Conservation (phyloP, 2,329 filamentous ascomycete species). For the Drechslerella dactyloides region DNA sequence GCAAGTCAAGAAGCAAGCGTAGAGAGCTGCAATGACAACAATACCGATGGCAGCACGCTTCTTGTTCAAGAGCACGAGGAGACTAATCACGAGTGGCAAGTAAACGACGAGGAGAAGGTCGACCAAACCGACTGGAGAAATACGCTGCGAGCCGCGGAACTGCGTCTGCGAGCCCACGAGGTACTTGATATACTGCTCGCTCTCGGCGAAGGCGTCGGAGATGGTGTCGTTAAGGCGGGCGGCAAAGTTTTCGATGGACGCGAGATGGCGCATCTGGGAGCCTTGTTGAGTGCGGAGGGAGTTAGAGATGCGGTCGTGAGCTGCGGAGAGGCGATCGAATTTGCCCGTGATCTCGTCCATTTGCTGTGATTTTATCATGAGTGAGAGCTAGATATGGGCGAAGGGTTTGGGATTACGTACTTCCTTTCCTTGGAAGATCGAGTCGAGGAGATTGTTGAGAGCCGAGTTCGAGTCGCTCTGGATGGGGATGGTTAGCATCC, state of each 20-base stretch:
- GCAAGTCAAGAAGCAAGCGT: conserved; percentile 8
- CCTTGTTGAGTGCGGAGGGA: conserved; percentile 22
- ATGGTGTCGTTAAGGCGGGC: conserved; percentile 28
- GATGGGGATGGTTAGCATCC: background rate
- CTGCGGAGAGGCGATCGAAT: conserved; percentile 20
- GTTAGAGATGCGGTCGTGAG: conserved; percentile 14
- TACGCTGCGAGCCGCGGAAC: background rate
- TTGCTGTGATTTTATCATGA: conserved; percentile 11
- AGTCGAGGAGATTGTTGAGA: conserved; percentile 21
- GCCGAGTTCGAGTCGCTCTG: conserved; percentile 9
- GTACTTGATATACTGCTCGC: conserved; percentile 10
- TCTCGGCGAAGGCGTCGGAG: conserved; percentile 21
- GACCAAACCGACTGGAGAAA: background rate
- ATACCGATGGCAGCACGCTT: conserved; percentile 30
- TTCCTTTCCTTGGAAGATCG: conserved; percentile 12
- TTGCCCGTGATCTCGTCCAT: conserved; percentile 7
- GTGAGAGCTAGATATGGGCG: background rate
- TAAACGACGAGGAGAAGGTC: conserved; percentile 7
- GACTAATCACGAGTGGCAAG: conserved; percentile 32
- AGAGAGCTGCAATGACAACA: conserved; percentile 11
- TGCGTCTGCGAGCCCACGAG: conserved; percentile 1
- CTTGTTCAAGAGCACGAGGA: conserved; percentile 33
- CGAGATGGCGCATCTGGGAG: conserved; percentile 11
- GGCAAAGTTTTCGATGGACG: conserved; percentile 8
- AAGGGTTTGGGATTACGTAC: conserved; percentile 1